Evolutionary conservation across 1,284 basidiomycete genomes (phyloP).

Genomic region (Apiotrichum laibachii): DNA sequence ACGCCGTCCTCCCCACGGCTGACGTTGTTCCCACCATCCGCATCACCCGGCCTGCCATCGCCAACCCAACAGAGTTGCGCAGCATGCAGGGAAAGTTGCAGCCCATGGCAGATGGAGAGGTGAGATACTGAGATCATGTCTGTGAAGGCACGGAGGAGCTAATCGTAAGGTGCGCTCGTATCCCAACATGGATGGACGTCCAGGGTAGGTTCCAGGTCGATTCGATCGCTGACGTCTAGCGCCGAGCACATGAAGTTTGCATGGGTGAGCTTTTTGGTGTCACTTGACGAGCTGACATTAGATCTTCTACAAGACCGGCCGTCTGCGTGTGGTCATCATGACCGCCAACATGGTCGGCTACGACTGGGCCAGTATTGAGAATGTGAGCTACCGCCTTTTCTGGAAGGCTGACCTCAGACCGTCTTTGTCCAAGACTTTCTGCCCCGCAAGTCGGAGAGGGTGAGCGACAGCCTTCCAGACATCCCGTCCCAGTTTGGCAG

Average conservation of each 20-base stretch:
- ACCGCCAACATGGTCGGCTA: constrained; percentile 49
- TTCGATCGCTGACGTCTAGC: constrained; percentile 4
- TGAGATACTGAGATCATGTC: constrained; percentile 3
- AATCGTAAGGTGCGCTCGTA: constrained; percentile 14
- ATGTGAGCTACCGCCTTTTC: constrained; percentile 29
- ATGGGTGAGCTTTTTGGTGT: constrained; percentile 31
- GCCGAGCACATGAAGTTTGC: constrained; percentile 47
- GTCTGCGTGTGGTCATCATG: constrained; percentile 44
- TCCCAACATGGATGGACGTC: constrained; percentile 36
- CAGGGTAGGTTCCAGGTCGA: constrained; percentile 25
- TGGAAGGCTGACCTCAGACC: constrained; percentile 32
- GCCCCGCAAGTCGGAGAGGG: constrained; percentile 10
- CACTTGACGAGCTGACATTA: constrained; percentile 10
- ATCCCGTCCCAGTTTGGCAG: constrained; percentile 39
- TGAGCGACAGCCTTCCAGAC: constrained; percentile 24
- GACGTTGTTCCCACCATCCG: constrained; percentile 34
- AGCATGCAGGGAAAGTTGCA: constrained; percentile 35
- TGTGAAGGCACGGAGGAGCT: not conserved
- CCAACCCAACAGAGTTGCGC: not conserved
- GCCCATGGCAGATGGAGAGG: constrained; percentile 31
- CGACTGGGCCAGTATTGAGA: constrained; percentile 50
- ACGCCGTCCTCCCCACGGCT: constrained; percentile 30
- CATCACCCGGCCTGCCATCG: constrained; percentile 19
- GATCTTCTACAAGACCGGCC: constrained; percentile 51
- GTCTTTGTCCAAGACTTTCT: constrained; percentile 51